Evolutionary conservation across 352 stramenopile species (phyloP).

Genomic region (Elongisporangium anandrum): DNA sequence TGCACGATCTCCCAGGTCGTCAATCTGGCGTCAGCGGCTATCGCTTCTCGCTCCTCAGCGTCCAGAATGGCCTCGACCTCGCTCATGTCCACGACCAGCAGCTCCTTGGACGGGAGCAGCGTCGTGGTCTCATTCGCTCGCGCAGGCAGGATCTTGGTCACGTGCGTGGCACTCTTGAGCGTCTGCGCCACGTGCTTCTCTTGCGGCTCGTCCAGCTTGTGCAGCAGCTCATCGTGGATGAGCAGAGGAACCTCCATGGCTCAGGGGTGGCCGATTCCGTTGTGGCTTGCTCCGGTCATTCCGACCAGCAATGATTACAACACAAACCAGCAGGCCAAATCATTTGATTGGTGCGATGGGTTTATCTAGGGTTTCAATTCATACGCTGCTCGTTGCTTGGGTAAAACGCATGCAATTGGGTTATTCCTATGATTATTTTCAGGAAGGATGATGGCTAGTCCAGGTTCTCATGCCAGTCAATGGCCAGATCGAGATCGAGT

Average conservation of each 20-base stretch:
- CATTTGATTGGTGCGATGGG: too few relatives aligned
- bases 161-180: constrained; percentile 13
- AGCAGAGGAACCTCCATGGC: constrained; percentile 24
- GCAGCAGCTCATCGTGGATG: constrained; percentile 20
- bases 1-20: constrained; percentile 11
- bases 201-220: constrained; percentile 24
- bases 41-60: constrained; percentile 17
- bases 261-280: too few relatives aligned
- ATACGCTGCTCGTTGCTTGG: too few relatives aligned
- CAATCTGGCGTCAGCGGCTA: constrained; percentile 17
- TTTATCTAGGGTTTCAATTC: too few relatives aligned
- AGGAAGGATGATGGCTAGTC: too few relatives aligned
- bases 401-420: too few relatives aligned
- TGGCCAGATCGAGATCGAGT: too few relatives aligned
- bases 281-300: too few relatives aligned
- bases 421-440: too few relatives aligned
- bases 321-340: too few relatives aligned
- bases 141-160: constrained; percentile 8
- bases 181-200: constrained; percentile 19
- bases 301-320: too few relatives aligned
- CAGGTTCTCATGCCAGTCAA: too few relatives aligned
- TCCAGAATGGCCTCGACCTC: constrained; percentile 12
- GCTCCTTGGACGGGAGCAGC: constrained; percentile 8
- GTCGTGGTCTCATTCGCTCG: constrained; percentile 18
- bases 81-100: constrained; percentile 12